These are phyloP conservation scores for Pholiota microspora DNA, from an alignment of 768 basidiomycete species.

Conservation along the genomic window DNA sequence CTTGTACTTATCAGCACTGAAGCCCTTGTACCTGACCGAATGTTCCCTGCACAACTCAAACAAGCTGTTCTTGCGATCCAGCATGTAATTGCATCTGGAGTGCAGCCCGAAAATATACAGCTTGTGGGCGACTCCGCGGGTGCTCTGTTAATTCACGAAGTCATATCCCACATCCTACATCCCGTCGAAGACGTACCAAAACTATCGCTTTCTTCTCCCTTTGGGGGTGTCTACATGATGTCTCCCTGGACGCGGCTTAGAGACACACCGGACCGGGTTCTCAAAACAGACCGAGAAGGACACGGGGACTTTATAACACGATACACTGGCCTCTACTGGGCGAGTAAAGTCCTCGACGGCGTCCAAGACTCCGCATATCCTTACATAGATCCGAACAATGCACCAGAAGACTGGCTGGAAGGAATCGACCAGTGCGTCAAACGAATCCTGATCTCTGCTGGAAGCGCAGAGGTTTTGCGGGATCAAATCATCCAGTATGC, in stretches of 20 bases:
- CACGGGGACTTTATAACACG: conserved; percentile 23
- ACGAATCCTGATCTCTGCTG: conserved; percentile 26
- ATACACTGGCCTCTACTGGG: conserved; percentile 17
- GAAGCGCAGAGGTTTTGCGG: conserved; percentile 24
- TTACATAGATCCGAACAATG: conserved; percentile 25
- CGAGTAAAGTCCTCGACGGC: conserved; percentile 16
- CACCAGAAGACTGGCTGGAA: conserved; percentile 27
- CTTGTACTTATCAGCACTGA: neutral
- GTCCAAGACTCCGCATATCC: conserved; percentile 14
- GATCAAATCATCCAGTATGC: conserved; percentile 26
- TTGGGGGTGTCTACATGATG: conserved; percentile 29
- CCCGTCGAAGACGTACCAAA: conserved; percentile 18
- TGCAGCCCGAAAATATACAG: conserved; percentile 26
- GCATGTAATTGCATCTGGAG: conserved; percentile 24
- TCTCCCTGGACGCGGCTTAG: conserved; percentile 32
- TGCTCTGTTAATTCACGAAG: conserved; percentile 28
- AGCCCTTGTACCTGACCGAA: conserved; percentile 32
- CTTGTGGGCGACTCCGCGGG: conserved; percentile 35
- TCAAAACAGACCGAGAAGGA: conserved; percentile 13
- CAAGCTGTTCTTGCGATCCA: conserved; percentile 27
- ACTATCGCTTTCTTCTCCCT: conserved; percentile 16
- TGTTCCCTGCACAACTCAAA: conserved; percentile 30
- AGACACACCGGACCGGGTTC: conserved; percentile 7
- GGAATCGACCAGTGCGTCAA: conserved; percentile 22
- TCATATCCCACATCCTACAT: conserved; percentile 30